These are phyloP conservation scores for Diplodia seriata DNA, from an alignment of 2,329 filamentous ascomycete genomes.

Conservation along the genomic window DNA sequence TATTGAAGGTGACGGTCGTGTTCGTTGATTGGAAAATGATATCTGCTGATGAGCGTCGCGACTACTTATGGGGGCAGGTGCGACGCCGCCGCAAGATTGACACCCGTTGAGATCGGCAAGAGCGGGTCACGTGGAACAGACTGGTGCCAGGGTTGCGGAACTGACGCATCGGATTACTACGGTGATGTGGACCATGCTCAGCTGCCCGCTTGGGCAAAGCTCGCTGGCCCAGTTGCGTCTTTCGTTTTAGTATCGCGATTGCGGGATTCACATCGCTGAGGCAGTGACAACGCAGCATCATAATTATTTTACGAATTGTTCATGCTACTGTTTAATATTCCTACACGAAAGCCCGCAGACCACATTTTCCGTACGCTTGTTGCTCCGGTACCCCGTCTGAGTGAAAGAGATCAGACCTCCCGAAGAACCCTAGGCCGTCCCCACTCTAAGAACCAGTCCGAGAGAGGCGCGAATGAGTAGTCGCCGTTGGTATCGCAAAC, in stretches of 20 bases:
- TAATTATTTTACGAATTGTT: conserved; percentile 2
- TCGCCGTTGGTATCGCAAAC: conserved; percentile 25
- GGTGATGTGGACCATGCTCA: not conserved
- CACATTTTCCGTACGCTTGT: not conserved
- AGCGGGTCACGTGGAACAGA: conserved; percentile 14
- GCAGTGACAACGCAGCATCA: not conserved
- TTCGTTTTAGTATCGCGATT: not conserved
- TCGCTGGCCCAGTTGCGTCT: not conserved
- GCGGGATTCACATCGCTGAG: not conserved
- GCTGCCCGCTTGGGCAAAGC: not conserved
- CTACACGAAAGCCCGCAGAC: conserved; percentile 13
- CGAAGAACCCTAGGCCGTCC: conserved; percentile 8
- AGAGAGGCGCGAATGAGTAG: not conserved
- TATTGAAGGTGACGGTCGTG: not conserved
- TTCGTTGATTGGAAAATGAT: not conserved
- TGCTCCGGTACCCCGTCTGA: conserved; percentile 6
- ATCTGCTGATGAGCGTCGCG: not conserved
- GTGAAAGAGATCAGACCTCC: conserved; percentile 12
- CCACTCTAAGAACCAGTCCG: conserved; percentile 15
- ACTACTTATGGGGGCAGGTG: not conserved
- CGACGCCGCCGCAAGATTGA: not conserved
- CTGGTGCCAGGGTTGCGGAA: not conserved
- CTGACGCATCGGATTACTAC: not conserved
- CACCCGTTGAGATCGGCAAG: not conserved
- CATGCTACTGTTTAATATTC: conserved; percentile 12